Conservation (phyloP, 2,329 filamentous ascomycete genomes). For the Paradendryphiella salina region DNA sequence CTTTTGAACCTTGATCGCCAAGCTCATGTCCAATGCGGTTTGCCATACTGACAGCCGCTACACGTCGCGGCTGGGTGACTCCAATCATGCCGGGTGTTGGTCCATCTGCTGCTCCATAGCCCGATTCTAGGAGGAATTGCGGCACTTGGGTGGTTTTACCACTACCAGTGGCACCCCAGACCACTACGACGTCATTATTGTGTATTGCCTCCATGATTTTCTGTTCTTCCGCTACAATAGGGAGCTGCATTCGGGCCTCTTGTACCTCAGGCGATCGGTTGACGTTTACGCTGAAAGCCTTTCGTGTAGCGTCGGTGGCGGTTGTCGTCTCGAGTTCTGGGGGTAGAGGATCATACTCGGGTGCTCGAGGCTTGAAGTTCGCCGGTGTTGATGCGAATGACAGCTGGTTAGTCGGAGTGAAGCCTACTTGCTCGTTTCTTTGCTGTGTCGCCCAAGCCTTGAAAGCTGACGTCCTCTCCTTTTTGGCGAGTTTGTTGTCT, state of each 20-base stretch:
- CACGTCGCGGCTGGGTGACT: constrained; percentile 89
- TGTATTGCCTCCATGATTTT: constrained; percentile 98
- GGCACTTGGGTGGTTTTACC: constrained; percentile 98
- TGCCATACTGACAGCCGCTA: constrained; percentile 95
- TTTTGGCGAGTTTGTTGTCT: constrained; percentile 46
- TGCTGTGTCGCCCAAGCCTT: constrained; percentile 90
- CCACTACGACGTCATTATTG: constrained; percentile 84
- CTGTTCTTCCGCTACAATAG: constrained; percentile 93
- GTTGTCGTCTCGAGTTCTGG: constrained; percentile 64
- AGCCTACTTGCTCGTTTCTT: constrained; percentile 80
- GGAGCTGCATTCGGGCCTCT: constrained; percentile 74
- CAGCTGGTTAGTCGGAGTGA: constrained; percentile 54
- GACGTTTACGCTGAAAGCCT: constrained; percentile 75
- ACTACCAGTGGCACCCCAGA: constrained; percentile 93
- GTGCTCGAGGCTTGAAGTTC: constrained; percentile 67
- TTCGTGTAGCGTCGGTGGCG: constrained; percentile 62
- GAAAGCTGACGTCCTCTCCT: constrained; percentile 69
- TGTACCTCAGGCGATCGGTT: constrained; percentile 74
- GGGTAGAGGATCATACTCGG: constrained; percentile 72
- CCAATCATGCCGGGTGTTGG: constrained; percentile 91
- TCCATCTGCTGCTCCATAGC: constrained; percentile 77
- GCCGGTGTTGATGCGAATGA: constrained; percentile 55
- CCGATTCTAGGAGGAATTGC: constrained; percentile 92
- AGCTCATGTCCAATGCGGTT: constrained; percentile 87
- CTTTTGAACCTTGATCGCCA: constrained; percentile 72